Evolutionary conservation across 2,329 filamentous ascomycete genomes (phyloP).

Genomic region (Pseudogymnoascus sp.): DNA sequence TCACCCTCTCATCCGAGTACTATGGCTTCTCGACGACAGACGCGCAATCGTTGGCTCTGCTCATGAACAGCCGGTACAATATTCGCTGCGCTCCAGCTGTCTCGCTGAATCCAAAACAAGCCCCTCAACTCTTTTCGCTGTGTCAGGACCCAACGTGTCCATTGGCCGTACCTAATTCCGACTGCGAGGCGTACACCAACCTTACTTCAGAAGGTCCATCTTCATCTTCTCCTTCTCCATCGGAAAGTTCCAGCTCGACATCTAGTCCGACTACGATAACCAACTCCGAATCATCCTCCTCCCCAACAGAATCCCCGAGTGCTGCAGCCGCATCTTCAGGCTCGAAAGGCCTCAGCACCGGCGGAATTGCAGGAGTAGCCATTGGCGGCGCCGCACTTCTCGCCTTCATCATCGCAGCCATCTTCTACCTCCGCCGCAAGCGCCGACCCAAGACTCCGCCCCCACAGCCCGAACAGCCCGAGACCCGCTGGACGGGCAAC

Average conservation of each 20-base stretch:
- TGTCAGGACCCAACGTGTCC: conserved; percentile 29
- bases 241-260: conserved; percentile 14
- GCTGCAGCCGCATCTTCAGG: conserved; percentile 14
- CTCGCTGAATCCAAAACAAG: conserved; percentile 12
- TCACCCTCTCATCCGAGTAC: conserved; percentile 24
- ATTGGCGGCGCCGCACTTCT: conserved; percentile 24
- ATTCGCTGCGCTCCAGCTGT: conserved; percentile 25
- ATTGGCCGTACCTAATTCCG: conserved; percentile 23
- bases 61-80: conserved; percentile 29
- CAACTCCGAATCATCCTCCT: not conserved
- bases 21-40: conserved; percentile 29
- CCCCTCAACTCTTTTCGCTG: conserved; percentile 25
- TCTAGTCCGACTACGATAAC: not conserved
- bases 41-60: conserved; percentile 20
- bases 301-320: not conserved
- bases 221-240: conserved; percentile 14
- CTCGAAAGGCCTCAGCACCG: conserved; percentile 10
- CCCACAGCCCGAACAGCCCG: not conserved
- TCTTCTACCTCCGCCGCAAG: not conserved
- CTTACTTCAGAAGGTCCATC: conserved; percentile 20
- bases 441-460: not conserved
- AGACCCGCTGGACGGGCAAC: not conserved
- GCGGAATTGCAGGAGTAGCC: conserved; percentile 26
- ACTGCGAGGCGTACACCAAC: conserved; percentile 27
- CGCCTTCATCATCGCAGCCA: conserved; percentile 18